These are phyloP conservation scores for Globisporangium alternatum DNA, from an alignment of 352 stramenopile species.

Conservation along the genomic window DNA sequence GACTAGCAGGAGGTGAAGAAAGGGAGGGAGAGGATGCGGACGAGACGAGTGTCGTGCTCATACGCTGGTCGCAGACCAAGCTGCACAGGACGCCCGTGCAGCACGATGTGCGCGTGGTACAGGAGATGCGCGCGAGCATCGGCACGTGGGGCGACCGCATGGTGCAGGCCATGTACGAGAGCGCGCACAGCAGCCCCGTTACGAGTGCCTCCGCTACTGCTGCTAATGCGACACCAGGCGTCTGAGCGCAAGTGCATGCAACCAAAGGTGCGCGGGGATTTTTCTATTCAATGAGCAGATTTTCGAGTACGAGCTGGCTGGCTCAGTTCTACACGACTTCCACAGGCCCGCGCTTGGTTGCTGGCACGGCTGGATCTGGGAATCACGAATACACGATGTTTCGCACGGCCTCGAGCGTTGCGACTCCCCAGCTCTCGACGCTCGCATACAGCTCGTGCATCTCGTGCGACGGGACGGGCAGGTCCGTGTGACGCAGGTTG, in stretches of 20 bases:
- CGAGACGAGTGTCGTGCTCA: constrained; percentile 5
- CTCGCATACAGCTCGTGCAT: neutral
- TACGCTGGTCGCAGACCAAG: constrained; percentile 16
- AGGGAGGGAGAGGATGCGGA: neutral
- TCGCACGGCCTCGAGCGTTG: neutral
- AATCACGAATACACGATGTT: neutral
- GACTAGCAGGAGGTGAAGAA: neutral
- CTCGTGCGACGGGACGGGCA: neutral
- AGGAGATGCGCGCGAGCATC: constrained; percentile 17
- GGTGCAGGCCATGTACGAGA: constrained; percentile 13
- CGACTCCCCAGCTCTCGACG: constrained; percentile 3
- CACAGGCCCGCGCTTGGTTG: neutral
- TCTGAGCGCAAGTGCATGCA: neutral
- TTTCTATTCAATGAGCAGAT: too few relatives aligned
- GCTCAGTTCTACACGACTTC: neutral
- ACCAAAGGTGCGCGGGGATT: too few relatives aligned
- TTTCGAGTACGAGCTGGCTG: too few relatives aligned
- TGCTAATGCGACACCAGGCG: neutral
- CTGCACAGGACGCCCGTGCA: constrained; percentile 4
- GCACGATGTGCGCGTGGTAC: neutral
- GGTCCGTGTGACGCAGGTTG: neutral
- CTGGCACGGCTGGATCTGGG: too few relatives aligned
- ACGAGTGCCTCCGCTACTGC: neutral
- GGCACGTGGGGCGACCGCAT: constrained; percentile 15
- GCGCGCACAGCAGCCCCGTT: neutral